These are phyloP conservation scores for Geosmithia putterillii DNA, from an alignment of 2,329 filamentous ascomycete species.

Conservation along the genomic window DNA sequence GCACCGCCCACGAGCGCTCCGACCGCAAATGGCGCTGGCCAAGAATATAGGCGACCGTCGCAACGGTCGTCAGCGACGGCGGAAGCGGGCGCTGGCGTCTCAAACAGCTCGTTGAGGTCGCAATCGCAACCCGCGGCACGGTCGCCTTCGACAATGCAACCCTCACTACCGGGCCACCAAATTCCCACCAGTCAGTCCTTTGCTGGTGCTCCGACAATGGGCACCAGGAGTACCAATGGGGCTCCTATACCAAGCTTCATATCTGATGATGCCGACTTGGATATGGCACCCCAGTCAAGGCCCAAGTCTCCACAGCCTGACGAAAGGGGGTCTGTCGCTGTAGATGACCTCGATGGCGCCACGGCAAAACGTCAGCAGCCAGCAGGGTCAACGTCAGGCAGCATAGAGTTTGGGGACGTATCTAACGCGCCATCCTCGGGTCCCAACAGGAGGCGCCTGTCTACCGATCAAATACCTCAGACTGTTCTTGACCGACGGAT, in stretches of 20 bases:
- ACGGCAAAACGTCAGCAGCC: slow-evolving; percentile 8
- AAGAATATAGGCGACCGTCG: slow-evolving; percentile 44
- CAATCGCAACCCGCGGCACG: slow-evolving; percentile 55
- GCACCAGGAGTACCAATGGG: slow-evolving; percentile 32
- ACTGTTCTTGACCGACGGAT: slow-evolving; percentile 40
- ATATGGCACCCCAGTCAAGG: slow-evolving; percentile 27
- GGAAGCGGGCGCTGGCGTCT: slow-evolving; percentile 31
- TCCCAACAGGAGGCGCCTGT: slow-evolving; percentile 31
- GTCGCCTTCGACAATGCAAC: slow-evolving; percentile 16
- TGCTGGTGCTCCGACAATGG: slow-evolving; percentile 20
- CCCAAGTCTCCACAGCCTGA: slow-evolving; percentile 36
- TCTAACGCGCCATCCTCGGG: slow-evolving; percentile 18
- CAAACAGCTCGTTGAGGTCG: slow-evolving; percentile 46
- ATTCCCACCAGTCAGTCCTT: slow-evolving; percentile 15
- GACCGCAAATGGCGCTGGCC: slow-evolving; percentile 18
- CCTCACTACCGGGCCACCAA: neutral
- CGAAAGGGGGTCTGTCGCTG: slow-evolving; percentile 14
- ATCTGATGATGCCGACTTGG: slow-evolving; percentile 38
- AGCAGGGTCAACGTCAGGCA: slow-evolving; percentile 6
- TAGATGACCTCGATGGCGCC: slow-evolving; percentile 8
- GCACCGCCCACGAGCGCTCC: slow-evolving; percentile 31
- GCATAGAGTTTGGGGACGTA: slow-evolving; percentile 35
- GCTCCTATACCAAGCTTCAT: slow-evolving; percentile 42
- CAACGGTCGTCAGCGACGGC: slow-evolving; percentile 39
- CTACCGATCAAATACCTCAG: slow-evolving; percentile 41